A percentile compares a stretch with the other conserved stretches of the same genome.
Evolutionary conservation across 495 filamentous ascomycete species (phyloP).

Genomic region (Talaromyces wortmannii): DNA sequence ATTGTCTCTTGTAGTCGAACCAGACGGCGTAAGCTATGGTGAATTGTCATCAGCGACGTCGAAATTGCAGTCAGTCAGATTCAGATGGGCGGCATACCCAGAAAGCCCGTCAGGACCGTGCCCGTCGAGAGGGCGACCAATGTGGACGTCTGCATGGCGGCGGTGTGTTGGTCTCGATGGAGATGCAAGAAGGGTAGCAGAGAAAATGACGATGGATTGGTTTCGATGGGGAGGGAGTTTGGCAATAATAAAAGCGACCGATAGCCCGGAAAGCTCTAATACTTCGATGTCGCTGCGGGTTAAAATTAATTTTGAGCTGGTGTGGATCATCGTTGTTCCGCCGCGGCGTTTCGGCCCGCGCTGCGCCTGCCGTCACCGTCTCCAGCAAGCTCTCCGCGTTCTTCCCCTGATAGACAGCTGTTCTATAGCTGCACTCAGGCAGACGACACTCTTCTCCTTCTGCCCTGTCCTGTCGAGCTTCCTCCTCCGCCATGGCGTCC

Average conservation of each 20-base stretch:
- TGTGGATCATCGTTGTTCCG: conserved; percentile 38
- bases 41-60: conserved; percentile 1
- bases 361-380: not conserved
- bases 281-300: conserved; percentile 11
- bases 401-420: not conserved
- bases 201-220: no score
- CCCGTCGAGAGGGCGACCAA: conserved; percentile 68
- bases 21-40: conserved; percentile 69
- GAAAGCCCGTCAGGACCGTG: conserved; percentile 63
- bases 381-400: not conserved
- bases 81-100: conserved; percentile 48
- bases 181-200: no score
- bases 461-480: not conserved
- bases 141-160: conserved; percentile 58
- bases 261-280: no score
- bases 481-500: not conserved
- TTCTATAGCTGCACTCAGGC: not conserved
- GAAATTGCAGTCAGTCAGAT: conserved; percentile 6
- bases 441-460: no score
- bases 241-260: conserved; percentile 4
- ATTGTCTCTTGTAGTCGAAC: conserved; percentile 90
- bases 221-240: no score
- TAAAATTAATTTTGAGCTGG: conserved; percentile 29
- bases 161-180: conserved; percentile 2
- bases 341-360: conserved; percentile 24